Evolutionary conservation across 139 green algal species (phyloP).

Genomic region (Chlamydomonas urium): DNA sequence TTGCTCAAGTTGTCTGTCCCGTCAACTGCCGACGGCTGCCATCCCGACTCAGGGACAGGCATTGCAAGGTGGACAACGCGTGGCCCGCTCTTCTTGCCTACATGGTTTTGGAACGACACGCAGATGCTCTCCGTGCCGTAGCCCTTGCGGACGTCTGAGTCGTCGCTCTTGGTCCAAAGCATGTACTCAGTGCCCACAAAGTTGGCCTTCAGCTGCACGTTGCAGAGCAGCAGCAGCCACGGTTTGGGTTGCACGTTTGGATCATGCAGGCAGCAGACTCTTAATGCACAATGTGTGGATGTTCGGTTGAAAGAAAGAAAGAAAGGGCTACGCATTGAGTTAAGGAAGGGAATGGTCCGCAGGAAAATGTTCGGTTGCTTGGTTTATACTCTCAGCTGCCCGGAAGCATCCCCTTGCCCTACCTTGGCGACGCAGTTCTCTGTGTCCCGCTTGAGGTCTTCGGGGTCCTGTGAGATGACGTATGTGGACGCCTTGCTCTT

Average conservation of each 20-base stretch:
- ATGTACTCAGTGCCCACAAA: conserved; percentile 89
- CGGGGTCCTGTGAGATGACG: conserved; percentile 33
- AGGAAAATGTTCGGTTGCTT: too few species aligned
- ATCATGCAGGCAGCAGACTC: too few species aligned
- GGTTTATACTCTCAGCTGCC: too few species aligned
- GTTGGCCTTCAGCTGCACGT: conserved; percentile 61
- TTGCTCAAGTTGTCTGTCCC: conserved; percentile 25
- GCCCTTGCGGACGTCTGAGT: conserved; percentile 17
- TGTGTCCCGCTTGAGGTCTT: conserved; percentile 17
- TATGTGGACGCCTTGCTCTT: conserved; percentile 72
- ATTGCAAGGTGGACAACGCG: conserved; percentile 5
- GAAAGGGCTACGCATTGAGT: too few species aligned
- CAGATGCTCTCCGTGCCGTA: conserved; percentile 33
- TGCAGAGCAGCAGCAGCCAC: neutral
- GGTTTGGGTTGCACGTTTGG: too few species aligned
- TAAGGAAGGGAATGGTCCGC: too few species aligned
- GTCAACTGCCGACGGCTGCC: conserved; percentile 11
- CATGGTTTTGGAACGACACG: conserved; percentile 44
- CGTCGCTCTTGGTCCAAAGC: conserved; percentile 17
- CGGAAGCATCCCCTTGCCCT: too few species aligned
- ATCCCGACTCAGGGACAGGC: conserved; percentile 22
- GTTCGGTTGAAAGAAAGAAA: too few species aligned
- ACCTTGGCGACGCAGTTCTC: conserved; percentile 20
- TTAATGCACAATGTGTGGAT: too few species aligned
- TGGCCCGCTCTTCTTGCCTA: conserved; percentile 24